A percentile compares a stretch with the other conserved stretches of the same genome.
Evolutionary conservation across 129 eudicot genomes (phyloP).

Genomic region (Glebionis coronaria): DNA sequence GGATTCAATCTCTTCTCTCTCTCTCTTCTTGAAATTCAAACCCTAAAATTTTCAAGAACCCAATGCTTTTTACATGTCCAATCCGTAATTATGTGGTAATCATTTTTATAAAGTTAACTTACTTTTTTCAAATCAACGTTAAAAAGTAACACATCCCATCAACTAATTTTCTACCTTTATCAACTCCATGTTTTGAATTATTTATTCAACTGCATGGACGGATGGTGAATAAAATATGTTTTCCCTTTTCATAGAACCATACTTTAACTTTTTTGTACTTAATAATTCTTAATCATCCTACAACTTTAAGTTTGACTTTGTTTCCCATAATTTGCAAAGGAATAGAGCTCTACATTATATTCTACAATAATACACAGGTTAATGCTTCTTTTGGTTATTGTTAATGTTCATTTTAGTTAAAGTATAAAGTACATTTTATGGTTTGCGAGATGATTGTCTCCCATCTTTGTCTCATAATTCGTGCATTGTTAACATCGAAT

Average conservation of each 20-base stretch:
- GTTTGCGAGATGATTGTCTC: too few species aligned
- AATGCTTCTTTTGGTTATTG: background rate
- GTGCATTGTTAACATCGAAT: too few species aligned
- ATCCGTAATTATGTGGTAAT: constrained; percentile 62
- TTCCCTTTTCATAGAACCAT: background rate
- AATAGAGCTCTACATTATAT: background rate
- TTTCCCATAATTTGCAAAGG: background rate
- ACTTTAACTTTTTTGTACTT: background rate
- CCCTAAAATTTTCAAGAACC: constrained; percentile 24
- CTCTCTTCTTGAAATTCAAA: constrained; percentile 26
- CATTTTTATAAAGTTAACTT: constrained; percentile 48
- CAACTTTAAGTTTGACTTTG: constrained; percentile 23
- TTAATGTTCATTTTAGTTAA: background rate
- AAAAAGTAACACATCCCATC: constrained; percentile 38
- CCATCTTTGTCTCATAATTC: too few species aligned
- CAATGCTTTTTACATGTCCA: constrained; percentile 24
- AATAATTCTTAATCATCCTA: background rate
- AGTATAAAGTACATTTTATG: too few species aligned
- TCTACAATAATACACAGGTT: background rate
- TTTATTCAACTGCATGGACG: constrained; percentile 3
- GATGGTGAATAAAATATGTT: constrained; percentile 5
- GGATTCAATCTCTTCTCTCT: constrained; percentile 40
- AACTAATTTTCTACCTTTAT: constrained; percentile 10
- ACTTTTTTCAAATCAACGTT: constrained; percentile 25
- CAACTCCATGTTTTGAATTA: constrained; percentile 1